A percentile compares a stretch with the other conserved stretches of the same genome.
Evolutionary conservation across 768 basidiomycete genomes (phyloP).

Genomic region (Lactarius quietus): DNA sequence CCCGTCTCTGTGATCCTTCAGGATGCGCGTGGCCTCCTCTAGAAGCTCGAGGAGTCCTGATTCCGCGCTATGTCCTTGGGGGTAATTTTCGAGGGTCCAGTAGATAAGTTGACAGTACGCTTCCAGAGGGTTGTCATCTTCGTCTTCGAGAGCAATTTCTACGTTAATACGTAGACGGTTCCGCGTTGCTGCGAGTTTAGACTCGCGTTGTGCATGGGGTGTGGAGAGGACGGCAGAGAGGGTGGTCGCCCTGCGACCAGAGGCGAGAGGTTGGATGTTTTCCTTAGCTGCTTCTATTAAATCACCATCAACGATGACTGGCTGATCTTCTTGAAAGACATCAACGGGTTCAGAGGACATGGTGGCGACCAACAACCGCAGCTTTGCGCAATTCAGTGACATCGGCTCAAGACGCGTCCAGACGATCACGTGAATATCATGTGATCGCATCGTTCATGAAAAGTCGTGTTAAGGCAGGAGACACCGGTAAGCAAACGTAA

Average conservation of each 20-base stretch:
- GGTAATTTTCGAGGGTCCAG: conserved; percentile 94
- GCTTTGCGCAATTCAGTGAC: not conserved
- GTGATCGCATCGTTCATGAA: conserved; percentile 16
- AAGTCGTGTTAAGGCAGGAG: not conserved
- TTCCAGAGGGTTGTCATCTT: conserved; percentile 79
- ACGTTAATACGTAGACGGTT: conserved; percentile 69
- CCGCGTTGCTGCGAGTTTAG: conserved; percentile 60
- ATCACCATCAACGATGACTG: conserved; percentile 71
- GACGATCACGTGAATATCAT: conserved; percentile 17
- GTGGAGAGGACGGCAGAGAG: conserved; percentile 71
- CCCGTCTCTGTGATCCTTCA: conserved; percentile 72
- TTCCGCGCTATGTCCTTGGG: conserved; percentile 85
- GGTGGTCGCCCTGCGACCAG: conserved; percentile 75
- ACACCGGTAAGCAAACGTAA: conserved; percentile 2
- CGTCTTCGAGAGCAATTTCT: conserved; percentile 62
- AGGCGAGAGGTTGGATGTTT: conserved; percentile 79
- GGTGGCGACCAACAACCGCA: not conserved
- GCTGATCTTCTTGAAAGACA: conserved; percentile 39
- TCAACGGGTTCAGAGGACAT: conserved; percentile 28
- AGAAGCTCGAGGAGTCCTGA: conserved; percentile 89
- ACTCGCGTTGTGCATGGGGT: conserved; percentile 72
- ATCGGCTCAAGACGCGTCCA: conserved; percentile 4
- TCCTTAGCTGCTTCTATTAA: conserved; percentile 81
- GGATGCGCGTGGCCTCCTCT: conserved; percentile 84
- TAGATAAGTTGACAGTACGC: conserved; percentile 82